Percentiles rank a stretch among this genome's conserved stretches.
Evolutionary conservation across 352 stramenopile genomes (phyloP).

Genomic region (Globisporangium apiculatum): DNA sequence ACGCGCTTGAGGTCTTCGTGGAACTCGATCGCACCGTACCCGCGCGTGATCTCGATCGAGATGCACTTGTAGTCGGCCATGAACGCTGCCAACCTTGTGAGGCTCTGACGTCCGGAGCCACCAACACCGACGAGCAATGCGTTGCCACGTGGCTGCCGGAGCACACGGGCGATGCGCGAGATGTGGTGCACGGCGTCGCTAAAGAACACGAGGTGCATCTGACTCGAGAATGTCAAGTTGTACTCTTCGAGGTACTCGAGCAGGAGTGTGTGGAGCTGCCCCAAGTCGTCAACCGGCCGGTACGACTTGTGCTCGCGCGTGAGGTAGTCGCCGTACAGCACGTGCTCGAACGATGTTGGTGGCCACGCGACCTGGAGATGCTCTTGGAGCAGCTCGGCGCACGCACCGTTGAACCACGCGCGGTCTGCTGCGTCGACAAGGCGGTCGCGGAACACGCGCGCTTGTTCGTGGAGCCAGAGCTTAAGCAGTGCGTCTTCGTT

Average conservation of each 20-base stretch:
- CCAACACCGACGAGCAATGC: constrained; percentile 90
- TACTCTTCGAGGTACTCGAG: constrained; percentile 92
- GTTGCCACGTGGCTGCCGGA: constrained; percentile 89
- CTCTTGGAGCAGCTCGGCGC: constrained; percentile 63
- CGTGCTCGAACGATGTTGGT: constrained; percentile 60
- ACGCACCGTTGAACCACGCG: constrained; percentile 80
- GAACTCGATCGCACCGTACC: constrained; percentile 87
- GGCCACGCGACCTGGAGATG: constrained; percentile 57
- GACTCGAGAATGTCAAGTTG: constrained; percentile 90
- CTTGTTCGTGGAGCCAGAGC: constrained; percentile 90
- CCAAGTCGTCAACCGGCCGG: constrained; percentile 55
- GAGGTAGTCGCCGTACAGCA: constrained; percentile 90
- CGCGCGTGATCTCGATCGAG: constrained; percentile 91
- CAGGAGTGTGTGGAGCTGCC: constrained; percentile 68
- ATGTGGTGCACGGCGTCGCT: constrained; percentile 93
- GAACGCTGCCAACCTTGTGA: constrained; percentile 87
- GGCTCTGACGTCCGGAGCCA: constrained; percentile 85
- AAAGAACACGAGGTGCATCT: constrained; percentile 96
- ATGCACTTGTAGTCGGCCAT: constrained; percentile 90
- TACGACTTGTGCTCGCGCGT: constrained; percentile 76
- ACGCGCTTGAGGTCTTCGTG: constrained; percentile 92
- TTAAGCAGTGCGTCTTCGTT: constrained; percentile 72
- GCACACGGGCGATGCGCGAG: constrained; percentile 88
- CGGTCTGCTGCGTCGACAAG: constrained; percentile 85
- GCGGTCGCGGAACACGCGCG: constrained; percentile 90